phyloP scores from a whole-genome alignment of 1,284 basidiomycete genomes.

The Coniferiporia sulphurascens region DNA sequence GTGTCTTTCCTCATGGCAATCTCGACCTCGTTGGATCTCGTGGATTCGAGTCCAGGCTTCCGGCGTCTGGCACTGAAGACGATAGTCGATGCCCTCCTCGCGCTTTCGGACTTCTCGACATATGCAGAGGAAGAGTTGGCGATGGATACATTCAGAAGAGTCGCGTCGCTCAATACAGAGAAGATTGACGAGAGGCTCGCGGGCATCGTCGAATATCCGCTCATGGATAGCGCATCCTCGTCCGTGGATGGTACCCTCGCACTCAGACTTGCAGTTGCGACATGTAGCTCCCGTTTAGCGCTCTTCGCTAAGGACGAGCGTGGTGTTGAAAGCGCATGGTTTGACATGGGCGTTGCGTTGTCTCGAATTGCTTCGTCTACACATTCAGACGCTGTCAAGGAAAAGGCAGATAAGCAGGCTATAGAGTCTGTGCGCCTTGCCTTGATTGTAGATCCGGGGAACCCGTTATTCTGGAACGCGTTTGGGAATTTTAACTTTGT shows the following conservation, averaged over 20 bases:
- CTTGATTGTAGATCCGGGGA: conserved; percentile 69
- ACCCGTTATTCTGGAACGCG: conserved; percentile 78
- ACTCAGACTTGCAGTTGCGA: conserved; percentile 57
- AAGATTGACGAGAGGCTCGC: conserved; percentile 38
- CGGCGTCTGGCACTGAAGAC: conserved; percentile 83
- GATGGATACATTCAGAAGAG: conserved; percentile 21
- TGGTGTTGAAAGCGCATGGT: conserved; percentile 61
- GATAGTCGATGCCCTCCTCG: conserved; percentile 73
- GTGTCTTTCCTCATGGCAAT: conserved; percentile 64
- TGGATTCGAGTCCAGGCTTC: conserved; percentile 57
- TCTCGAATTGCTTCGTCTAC: conserved; percentile 42
- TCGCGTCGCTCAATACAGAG: conserved; percentile 34
- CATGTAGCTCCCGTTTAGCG: conserved; percentile 71
- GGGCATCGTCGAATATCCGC: conserved; percentile 36
- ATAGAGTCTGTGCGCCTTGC: conserved; percentile 70
- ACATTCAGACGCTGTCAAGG: conserved; percentile 29
- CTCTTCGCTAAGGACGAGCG: conserved; percentile 59
- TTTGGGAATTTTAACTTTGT: conserved; percentile 74
- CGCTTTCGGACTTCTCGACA: conserved; percentile 46
- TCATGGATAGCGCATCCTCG: conserved; percentile 21
- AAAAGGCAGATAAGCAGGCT: conserved; percentile 45
- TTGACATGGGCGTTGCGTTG: conserved; percentile 74
- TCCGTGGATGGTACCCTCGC: conserved; percentile 37
- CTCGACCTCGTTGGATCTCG: conserved; percentile 47
- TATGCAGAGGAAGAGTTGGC: conserved; percentile 40